Conservation (phyloP, 1,284 basidiomycete genomes). For the Fomitopsis pinicola region DNA sequence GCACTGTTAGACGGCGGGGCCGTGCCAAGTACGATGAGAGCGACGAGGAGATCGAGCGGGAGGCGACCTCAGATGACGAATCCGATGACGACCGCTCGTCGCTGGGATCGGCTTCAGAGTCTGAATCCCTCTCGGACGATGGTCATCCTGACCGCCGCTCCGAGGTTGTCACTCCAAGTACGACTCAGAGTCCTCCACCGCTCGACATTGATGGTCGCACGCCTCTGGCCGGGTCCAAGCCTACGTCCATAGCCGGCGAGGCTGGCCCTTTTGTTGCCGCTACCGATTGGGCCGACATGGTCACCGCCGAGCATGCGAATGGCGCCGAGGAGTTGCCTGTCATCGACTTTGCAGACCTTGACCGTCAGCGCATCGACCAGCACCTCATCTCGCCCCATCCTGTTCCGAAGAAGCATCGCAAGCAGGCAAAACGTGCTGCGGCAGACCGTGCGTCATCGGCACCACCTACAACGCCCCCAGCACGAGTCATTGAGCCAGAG, state of each 20-base stretch:
- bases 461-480: constrained; percentile 16
- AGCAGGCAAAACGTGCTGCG: constrained; percentile 18
- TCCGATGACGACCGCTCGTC: constrained; percentile 56
- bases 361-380: constrained; percentile 19
- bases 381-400: constrained; percentile 17
- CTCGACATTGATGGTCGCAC: constrained; percentile 31
- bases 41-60: constrained; percentile 71
- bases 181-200: constrained; percentile 53
- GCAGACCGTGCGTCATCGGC: constrained; percentile 17
- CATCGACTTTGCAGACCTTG: constrained; percentile 74
- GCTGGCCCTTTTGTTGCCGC: constrained; percentile 50
- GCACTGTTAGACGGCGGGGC: constrained; percentile 44
- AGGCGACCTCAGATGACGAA: constrained; percentile 60
- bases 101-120: constrained; percentile 57
- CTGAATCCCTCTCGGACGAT: constrained; percentile 63
- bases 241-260: constrained; percentile 19
- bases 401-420: constrained; percentile 22
- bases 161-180: constrained; percentile 56
- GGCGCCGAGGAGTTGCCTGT: constrained; percentile 64
- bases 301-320: constrained; percentile 62
- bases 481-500: constrained; percentile 3
- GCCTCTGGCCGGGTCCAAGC: constrained; percentile 20
- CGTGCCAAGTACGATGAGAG: constrained; percentile 55
- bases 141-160: constrained; percentile 43
- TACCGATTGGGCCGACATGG: constrained; percentile 77